Percentiles rank a stretch among this genome's conserved stretches.
phyloP scores from a whole-genome alignment of 495 filamentous ascomycete species.

The Peziza echinospora region DNA sequence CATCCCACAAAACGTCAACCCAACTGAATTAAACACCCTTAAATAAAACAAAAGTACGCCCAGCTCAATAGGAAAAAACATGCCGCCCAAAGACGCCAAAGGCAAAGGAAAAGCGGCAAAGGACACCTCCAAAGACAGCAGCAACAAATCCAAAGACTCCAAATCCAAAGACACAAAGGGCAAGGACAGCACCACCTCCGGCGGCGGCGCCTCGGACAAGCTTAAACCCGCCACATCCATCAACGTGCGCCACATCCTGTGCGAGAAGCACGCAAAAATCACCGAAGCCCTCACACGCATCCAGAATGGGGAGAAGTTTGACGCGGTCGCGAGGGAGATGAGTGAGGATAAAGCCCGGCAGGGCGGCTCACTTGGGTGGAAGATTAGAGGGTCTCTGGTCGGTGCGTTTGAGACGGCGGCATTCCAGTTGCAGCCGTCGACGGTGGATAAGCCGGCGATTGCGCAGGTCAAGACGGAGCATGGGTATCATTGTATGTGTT shows the following conservation, averaged over 20 bases:
- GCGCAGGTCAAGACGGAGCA: conserved; percentile 15
- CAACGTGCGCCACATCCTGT: conserved; percentile 19
- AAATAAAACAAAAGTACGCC: background rate
- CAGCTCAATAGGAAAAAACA: background rate
- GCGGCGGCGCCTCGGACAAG: conserved; percentile 7
- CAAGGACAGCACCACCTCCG: background rate
- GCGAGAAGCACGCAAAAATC: conserved; percentile 17
- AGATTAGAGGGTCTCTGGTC: conserved; percentile 12
- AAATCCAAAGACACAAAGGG: conserved; percentile 10
- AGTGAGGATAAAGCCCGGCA: conserved; percentile 16
- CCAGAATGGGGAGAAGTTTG: conserved; percentile 15
- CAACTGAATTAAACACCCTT: background rate
- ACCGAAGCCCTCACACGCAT: conserved; percentile 12
- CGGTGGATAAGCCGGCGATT: conserved; percentile 15
- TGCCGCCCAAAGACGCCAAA: conserved; percentile 1
- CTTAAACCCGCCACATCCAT: conserved; percentile 15
- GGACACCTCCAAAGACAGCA: conserved; percentile 3
- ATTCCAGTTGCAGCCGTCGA: conserved; percentile 13
- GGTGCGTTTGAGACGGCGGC: conserved; percentile 17
- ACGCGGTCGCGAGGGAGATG: conserved; percentile 15
- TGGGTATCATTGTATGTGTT: conserved; percentile 18
- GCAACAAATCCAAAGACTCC: no score
- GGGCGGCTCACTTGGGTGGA: conserved; percentile 19
- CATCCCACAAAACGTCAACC: background rate
- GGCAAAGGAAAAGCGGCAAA: no score